These are phyloP conservation scores for Aspergillus ustus DNA, from an alignment of 2,329 filamentous ascomycete genomes.

Conservation along the genomic window DNA sequence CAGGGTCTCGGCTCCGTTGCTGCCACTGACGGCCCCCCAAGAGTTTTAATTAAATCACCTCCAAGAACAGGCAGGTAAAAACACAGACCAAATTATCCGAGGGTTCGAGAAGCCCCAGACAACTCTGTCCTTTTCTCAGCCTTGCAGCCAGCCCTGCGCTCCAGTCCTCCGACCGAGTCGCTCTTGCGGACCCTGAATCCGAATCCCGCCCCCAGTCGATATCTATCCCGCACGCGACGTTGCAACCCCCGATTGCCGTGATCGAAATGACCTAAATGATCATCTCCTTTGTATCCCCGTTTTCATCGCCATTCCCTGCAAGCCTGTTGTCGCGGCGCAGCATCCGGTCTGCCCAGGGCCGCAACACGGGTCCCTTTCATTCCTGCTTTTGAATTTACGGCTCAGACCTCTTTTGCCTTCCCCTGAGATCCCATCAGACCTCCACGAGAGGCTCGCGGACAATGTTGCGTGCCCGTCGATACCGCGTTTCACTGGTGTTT, in stretches of 20 bases:
- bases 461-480: slow-evolving; percentile 56
- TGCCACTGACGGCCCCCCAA: neutral
- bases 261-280: slow-evolving; percentile 9
- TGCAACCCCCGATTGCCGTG: neutral
- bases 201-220: neutral
- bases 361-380: slow-evolving; percentile 4
- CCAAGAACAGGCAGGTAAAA: neutral
- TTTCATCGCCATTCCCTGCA: neutral
- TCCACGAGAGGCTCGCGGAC: slow-evolving; percentile 3
- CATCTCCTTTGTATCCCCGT: neutral
- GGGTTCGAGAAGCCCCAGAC: neutral
- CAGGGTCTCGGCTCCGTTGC: slow-evolving; percentile 4
- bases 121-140: neutral
- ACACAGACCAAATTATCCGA: neutral
- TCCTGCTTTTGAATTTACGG: neutral
- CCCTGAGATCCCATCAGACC: slow-evolving; percentile 3
- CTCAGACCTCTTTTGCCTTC: neutral
- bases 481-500: slow-evolving; percentile 52
- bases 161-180: neutral
- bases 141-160: slow-evolving; percentile 5
- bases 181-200: neutral
- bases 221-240: slow-evolving; percentile 11
- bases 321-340: neutral
- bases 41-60: slow-evolving; percentile 6
- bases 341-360: slow-evolving; percentile 1